Percentiles rank a stretch among this genome's conserved stretches.
Evolutionary conservation across 805 yeast species (phyloP).

Genomic region (Phaffomyces antillensis): DNA sequence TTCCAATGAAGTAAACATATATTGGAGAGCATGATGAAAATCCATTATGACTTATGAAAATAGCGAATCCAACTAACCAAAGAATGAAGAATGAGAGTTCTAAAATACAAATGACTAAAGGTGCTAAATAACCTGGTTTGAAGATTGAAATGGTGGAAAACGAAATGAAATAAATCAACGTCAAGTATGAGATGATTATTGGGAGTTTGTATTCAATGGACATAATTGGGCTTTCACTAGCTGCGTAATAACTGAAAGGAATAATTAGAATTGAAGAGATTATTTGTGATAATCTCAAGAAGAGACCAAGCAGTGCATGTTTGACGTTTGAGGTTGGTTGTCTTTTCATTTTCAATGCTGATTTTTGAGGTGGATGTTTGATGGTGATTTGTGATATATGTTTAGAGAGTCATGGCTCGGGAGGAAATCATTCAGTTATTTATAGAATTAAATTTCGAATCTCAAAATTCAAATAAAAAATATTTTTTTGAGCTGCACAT

Average conservation of each 20-base stretch:
- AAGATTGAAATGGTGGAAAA: neutral
- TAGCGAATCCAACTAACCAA: neutral
- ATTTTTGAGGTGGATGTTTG: too few relatives aligned
- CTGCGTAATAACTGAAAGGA: neutral
- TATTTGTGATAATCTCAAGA: neutral
- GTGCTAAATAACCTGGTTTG: neutral
- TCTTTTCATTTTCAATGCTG: neutral
- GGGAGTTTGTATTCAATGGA: neutral
- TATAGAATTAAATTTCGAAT: too few relatives aligned
- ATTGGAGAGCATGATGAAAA: neutral
- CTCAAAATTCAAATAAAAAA: too few relatives aligned
- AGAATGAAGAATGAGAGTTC: neutral
- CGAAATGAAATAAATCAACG: neutral
- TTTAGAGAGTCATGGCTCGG: too few relatives aligned
- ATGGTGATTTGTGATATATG: too few relatives aligned
- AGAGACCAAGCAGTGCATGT: neutral
- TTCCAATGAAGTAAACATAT: neutral
- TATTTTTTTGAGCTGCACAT: too few relatives aligned
- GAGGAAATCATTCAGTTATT: too few relatives aligned
- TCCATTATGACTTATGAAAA: neutral
- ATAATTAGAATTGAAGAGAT: neutral
- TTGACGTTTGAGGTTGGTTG: neutral
- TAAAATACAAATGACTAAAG: neutral
- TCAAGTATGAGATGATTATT: neutral
- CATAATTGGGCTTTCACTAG: neutral